Conservation (phyloP, 2,329 filamentous ascomycete species). For the Pyricularia grisea region DNA sequence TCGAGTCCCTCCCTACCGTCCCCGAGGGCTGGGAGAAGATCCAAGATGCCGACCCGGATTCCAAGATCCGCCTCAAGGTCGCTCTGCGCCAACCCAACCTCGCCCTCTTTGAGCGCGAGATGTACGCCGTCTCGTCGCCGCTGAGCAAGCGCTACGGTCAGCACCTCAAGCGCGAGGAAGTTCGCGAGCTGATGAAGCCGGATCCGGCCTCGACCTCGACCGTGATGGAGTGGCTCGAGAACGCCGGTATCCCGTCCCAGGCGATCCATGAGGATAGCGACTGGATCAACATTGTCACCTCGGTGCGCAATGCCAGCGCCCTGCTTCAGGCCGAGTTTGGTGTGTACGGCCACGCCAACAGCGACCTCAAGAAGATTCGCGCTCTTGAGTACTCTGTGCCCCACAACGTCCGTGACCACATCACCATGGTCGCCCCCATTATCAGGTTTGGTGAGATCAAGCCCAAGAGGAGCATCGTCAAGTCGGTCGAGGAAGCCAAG, state of each 20-base stretch:
- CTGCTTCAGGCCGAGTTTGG: conserved; percentile 19
- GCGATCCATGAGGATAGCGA: conserved; percentile 23
- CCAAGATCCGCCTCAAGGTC: conserved; percentile 12
- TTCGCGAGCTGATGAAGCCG: conserved; percentile 38
- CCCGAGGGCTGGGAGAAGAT: conserved; percentile 11
- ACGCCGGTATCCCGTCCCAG: conserved; percentile 22
- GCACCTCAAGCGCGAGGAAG: conserved; percentile 35
- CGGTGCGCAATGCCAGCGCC: conserved; percentile 16
- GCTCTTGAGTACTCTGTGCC: conserved; percentile 18
- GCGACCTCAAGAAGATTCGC: conserved; percentile 19
- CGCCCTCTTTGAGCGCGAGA: conserved; percentile 17
- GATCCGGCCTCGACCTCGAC: conserved; percentile 24
- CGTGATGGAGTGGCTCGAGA: conserved; percentile 34
- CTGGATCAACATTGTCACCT: conserved; percentile 17
- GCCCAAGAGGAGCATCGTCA: conserved; percentile 14
- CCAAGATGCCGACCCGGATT: conserved; percentile 7
- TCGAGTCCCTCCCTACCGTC: conserved; percentile 10
- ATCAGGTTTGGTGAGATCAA: conserved; percentile 30
- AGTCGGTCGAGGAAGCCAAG: background rate
- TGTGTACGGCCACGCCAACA: conserved; percentile 13
- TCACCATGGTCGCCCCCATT: conserved; percentile 35
- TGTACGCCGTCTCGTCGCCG: conserved; percentile 32
- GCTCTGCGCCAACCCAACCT: conserved; percentile 17
- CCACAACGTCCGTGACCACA: conserved; percentile 23
- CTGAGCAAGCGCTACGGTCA: conserved; percentile 35